Evolutionary conservation across 805 yeast genomes (phyloP).

Genomic region (Kodamaea fukazawae): DNA sequence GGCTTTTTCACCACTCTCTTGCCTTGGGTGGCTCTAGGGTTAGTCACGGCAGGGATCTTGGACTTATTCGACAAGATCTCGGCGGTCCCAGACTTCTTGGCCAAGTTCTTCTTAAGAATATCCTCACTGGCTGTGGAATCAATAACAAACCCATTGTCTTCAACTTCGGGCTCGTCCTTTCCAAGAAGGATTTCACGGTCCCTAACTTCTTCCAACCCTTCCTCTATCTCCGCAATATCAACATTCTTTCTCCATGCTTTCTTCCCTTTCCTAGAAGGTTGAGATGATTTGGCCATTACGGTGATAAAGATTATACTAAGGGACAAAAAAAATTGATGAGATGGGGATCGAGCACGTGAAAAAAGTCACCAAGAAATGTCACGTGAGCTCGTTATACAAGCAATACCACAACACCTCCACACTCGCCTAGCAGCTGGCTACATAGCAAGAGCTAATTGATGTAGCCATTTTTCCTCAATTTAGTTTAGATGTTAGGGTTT

Average conservation of each 20-base stretch:
- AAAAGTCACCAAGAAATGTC: too few relatives aligned
- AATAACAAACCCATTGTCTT: slow-evolving; percentile 52
- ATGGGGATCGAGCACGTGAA: slow-evolving; percentile 3
- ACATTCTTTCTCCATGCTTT: slow-evolving; percentile 91
- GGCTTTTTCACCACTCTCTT: slow-evolving; percentile 40
- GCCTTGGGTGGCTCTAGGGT: slow-evolving; percentile 10
- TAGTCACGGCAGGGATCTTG: slow-evolving; percentile 63
- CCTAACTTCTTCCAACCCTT: slow-evolving; percentile 63
- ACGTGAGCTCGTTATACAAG: too few relatives aligned
- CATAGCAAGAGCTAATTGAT: too few relatives aligned
- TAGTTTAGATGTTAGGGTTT: too few relatives aligned
- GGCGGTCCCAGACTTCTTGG: slow-evolving; percentile 51
- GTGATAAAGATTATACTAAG: too few relatives aligned
- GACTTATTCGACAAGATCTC: slow-evolving; percentile 74
- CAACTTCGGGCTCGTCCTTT: slow-evolving; percentile 36
- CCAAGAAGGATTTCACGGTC: slow-evolving; percentile 60
- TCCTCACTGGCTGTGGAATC: slow-evolving; percentile 34
- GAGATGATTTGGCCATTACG: slow-evolving; percentile 32
- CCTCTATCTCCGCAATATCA: slow-evolving; percentile 76
- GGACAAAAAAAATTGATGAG: slow-evolving; percentile 1
- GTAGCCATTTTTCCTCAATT: too few relatives aligned
- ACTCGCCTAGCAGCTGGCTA: too few relatives aligned
- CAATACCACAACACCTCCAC: too few relatives aligned
- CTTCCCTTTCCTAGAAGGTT: slow-evolving; percentile 88
- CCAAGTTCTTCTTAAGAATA: slow-evolving; percentile 15